Conservation (phyloP, 2,329 filamentous ascomycete species). For the Stemphylium beticola region DNA sequence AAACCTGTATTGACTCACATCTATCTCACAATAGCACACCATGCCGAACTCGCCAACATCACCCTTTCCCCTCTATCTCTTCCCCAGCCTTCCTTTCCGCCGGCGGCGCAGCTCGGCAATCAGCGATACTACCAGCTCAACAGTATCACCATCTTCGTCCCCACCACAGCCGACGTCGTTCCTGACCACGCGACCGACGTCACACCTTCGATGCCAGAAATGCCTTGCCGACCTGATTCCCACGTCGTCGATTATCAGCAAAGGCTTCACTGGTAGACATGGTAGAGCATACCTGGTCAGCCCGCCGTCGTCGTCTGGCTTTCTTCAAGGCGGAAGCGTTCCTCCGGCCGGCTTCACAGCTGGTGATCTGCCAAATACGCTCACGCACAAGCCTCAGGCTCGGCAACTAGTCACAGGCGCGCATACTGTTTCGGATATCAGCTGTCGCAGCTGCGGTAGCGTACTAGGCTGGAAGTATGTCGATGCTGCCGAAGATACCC, state of each 20-base stretch:
- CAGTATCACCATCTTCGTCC: slow-evolving; percentile 28
- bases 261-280: slow-evolving; percentile 70
- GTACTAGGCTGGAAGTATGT: slow-evolving; percentile 71
- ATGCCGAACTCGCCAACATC: slow-evolving; percentile 33
- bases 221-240: slow-evolving; percentile 66
- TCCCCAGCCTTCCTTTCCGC: slow-evolving; percentile 46
- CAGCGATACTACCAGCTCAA: slow-evolving; percentile 34
- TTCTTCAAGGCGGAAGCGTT: slow-evolving; percentile 8
- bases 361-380: slow-evolving; percentile 63
- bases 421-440: slow-evolving; percentile 67
- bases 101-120: slow-evolving; percentile 52
- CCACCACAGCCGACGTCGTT: slow-evolving; percentile 34
- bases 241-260: slow-evolving; percentile 66
- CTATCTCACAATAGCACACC: neutral
- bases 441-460: slow-evolving; percentile 61
- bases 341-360: slow-evolving; percentile 19
- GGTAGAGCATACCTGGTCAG: slow-evolving; percentile 69
- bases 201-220: slow-evolving; percentile 64
- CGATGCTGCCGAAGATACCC: slow-evolving; percentile 64
- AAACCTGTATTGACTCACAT: neutral
- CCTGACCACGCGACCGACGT: slow-evolving; percentile 48
- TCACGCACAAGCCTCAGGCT: slow-evolving; percentile 62
- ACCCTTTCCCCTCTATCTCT: slow-evolving; percentile 52
- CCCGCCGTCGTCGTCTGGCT: slow-evolving; percentile 47
- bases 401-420: slow-evolving; percentile 67